Percentiles rank a stretch among this genome's conserved stretches.
phyloP scores from a whole-genome alignment of 352 stramenopile species.

The Phytopythium kandeliae region DNA sequence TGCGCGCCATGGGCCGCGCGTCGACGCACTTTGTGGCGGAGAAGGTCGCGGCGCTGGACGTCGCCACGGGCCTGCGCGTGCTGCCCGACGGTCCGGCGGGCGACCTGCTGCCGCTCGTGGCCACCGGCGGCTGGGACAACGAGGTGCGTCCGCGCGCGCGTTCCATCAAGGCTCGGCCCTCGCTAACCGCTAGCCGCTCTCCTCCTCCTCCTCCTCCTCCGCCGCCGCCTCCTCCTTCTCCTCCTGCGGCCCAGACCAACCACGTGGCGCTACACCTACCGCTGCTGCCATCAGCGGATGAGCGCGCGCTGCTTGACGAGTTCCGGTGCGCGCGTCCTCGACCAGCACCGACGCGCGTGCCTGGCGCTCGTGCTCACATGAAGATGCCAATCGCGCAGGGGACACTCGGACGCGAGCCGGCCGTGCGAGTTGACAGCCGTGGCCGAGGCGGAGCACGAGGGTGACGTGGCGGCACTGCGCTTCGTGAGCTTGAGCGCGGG shows the following conservation, averaged over 20 bases:
- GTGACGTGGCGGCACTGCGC: slow-evolving; percentile 59
- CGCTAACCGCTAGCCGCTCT: too few relatives aligned
- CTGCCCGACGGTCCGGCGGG: slow-evolving; percentile 20
- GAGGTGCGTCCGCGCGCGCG: slow-evolving; percentile 30
- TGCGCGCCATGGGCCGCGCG: slow-evolving; percentile 14
- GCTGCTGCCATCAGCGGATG: slow-evolving; percentile 33
- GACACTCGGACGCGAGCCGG: background rate
- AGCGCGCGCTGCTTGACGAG: slow-evolving; percentile 38
- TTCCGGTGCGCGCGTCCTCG: slow-evolving; percentile 21
- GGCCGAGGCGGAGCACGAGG: slow-evolving; percentile 35
- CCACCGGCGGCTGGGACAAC: slow-evolving; percentile 50
- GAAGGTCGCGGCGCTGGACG: slow-evolving; percentile 53
- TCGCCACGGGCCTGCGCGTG: slow-evolving; percentile 50
- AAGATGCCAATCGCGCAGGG: background rate
- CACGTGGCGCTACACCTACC: slow-evolving; percentile 49
- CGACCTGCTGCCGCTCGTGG: slow-evolving; percentile 48
- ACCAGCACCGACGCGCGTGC: too few relatives aligned
- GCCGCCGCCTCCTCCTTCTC: too few relatives aligned
- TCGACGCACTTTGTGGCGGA: slow-evolving; percentile 67
- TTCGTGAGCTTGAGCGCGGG: slow-evolving; percentile 35
- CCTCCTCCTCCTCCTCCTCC: too few relatives aligned
- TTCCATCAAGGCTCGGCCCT: too few relatives aligned
- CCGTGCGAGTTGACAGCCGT: slow-evolving; percentile 36
- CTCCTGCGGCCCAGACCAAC: slow-evolving; percentile 31
- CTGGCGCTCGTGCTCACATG: background rate